phyloP scores from a whole-genome alignment of 176 grass and related monocot species.

The Carex scoparia region DNA sequence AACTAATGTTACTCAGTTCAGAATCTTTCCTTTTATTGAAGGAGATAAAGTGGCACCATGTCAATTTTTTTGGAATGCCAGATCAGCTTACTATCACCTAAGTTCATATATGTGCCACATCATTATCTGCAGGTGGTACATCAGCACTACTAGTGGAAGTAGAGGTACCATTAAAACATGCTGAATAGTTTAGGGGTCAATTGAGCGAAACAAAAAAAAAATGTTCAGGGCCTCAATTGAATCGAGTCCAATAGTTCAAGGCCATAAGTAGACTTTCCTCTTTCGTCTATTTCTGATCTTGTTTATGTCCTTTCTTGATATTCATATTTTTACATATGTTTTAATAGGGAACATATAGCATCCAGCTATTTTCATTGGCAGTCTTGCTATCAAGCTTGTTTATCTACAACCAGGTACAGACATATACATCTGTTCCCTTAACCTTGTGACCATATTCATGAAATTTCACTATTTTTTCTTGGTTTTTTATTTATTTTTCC shows the following conservation, averaged over 20 bases:
- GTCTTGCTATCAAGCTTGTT: conserved; percentile 67
- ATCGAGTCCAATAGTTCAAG: neutral
- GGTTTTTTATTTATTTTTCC: conserved; percentile 16
- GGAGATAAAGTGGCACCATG: neutral
- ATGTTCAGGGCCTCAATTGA: neutral
- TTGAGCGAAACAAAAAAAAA: neutral
- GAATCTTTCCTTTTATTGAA: neutral
- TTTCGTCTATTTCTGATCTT: neutral
- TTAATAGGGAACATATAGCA: conserved; percentile 67
- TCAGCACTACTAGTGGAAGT: neutral
- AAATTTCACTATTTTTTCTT: conserved; percentile 13
- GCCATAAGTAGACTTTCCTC: neutral
- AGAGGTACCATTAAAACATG: neutral
- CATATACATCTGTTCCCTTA: neutral
- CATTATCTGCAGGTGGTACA: neutral
- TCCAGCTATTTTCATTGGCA: conserved; percentile 66
- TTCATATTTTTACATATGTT: conserved; percentile 6
- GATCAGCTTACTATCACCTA: neutral
- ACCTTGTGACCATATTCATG: neutral
- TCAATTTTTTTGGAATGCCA: neutral
- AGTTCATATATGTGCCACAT: neutral
- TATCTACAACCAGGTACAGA: conserved; percentile 62
- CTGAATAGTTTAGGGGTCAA: neutral
- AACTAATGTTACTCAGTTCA: neutral
- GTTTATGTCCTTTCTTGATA: neutral